Percentiles rank a stretch among this genome's conserved stretches.
phyloP scores from a whole-genome alignment of 176 grass and related monocot genomes.

The Alloteropsis semialata region DNA sequence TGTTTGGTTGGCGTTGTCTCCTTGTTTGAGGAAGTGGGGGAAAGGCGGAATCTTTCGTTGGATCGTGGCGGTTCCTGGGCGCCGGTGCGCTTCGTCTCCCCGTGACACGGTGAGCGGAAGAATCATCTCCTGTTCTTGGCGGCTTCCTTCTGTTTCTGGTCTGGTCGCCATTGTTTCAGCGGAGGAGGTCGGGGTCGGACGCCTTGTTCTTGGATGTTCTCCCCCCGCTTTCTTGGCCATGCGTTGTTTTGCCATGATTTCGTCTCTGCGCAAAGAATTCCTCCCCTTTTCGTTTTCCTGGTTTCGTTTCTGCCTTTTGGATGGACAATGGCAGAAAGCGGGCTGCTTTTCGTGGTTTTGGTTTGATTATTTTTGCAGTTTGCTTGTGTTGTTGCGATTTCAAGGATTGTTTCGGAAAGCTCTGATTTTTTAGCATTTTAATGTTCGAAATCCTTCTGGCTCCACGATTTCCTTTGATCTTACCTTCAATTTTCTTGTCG shows the following conservation, averaged over 20 bases:
- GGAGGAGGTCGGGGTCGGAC: background rate
- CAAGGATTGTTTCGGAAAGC: background rate
- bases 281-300: background rate
- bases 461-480: slow-evolving; percentile 11
- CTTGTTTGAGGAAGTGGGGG: slow-evolving; percentile 45
- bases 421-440: background rate
- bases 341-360: background rate
- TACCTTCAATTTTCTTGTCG: background rate
- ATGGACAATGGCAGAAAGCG: slow-evolving; percentile 1
- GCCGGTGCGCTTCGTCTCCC: slow-evolving; percentile 24
- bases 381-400: background rate
- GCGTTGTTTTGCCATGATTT: slow-evolving; percentile 2
- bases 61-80: slow-evolving; percentile 30
- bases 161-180: background rate
- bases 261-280: background rate
- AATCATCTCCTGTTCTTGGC: slow-evolving; percentile 35
- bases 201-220: slow-evolving; percentile 15
- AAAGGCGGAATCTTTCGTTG: slow-evolving; percentile 44
- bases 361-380: slow-evolving; percentile 3
- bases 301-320: background rate
- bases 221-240: background rate
- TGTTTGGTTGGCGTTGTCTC: slow-evolving; percentile 44
- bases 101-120: slow-evolving; percentile 43
- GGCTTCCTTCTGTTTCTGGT: slow-evolving; percentile 1
- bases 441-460: slow-evolving; percentile 25